These are phyloP conservation scores for Dactylonectria macrodidyma DNA, from an alignment of 2,329 filamentous ascomycete genomes.

Conservation along the genomic window DNA sequence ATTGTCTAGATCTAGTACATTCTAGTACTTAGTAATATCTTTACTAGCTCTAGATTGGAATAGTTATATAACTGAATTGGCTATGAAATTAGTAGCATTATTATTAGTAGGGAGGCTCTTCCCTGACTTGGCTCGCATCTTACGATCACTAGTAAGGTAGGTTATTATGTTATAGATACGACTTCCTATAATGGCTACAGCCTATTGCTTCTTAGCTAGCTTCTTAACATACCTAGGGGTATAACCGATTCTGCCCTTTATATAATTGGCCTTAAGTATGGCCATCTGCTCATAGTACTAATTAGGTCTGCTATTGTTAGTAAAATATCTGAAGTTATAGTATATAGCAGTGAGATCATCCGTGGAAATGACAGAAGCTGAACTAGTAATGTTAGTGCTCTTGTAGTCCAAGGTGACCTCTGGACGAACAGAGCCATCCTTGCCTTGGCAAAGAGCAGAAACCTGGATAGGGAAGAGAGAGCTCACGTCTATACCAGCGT, in stretches of 20 bases:
- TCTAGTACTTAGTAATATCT: conserved; percentile 89
- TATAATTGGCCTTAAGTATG: conserved; percentile 82
- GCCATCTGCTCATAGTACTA: conserved; percentile 95
- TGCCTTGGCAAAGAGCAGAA: conserved; percentile 88
- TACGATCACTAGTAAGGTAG: conserved; percentile 84
- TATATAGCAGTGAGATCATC: conserved; percentile 83
- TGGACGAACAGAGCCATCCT: conserved; percentile 73
- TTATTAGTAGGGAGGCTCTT: conserved; percentile 61
- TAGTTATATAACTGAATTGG: conserved; percentile 78
- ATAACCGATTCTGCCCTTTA: conserved; percentile 91
- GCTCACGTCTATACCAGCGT: conserved; percentile 91
- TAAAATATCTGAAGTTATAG: conserved; percentile 93
- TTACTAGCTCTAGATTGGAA: conserved; percentile 83
- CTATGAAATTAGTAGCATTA: conserved; percentile 84
- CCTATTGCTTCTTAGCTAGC: conserved; percentile 74
- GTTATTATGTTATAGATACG: conserved; percentile 91
- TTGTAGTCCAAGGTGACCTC: conserved; percentile 90
- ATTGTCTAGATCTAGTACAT: conserved; percentile 73
- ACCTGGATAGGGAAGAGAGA: conserved; percentile 94
- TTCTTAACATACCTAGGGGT: conserved; percentile 82
- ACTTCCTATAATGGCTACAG: conserved; percentile 83
- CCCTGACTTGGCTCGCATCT: conserved; percentile 70
- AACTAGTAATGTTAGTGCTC: conserved; percentile 80
- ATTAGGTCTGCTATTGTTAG: conserved; percentile 85
- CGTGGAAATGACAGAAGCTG: conserved; percentile 74